Conservation (phyloP, 768 basidiomycete genomes). For the Harrya chromipes region DNA sequence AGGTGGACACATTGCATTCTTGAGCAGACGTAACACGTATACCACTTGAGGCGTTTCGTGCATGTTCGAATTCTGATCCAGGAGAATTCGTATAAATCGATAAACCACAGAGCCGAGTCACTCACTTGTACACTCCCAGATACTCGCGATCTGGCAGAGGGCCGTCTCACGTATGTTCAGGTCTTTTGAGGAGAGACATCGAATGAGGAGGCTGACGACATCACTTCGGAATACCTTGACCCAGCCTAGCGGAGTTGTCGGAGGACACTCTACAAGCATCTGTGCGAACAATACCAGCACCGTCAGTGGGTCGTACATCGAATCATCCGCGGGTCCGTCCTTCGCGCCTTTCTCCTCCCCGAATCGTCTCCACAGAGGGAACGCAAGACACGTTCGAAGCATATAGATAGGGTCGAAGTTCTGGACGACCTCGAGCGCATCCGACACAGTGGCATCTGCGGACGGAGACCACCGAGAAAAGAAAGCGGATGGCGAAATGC, state of each 20-base stretch:
- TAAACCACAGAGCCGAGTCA: background rate
- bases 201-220: conserved; percentile 66
- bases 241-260: conserved; percentile 66
- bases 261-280: conserved; percentile 57
- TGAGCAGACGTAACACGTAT: conserved; percentile 55
- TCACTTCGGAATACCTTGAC: conserved; percentile 85
- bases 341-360: conserved; percentile 33
- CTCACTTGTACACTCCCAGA: conserved; percentile 68
- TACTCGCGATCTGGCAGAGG: conserved; percentile 53
- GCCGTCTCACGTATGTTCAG: conserved; percentile 57
- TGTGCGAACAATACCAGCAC: conserved; percentile 63
- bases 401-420: conserved; percentile 66
- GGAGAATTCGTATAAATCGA: background rate
- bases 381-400: conserved; percentile 67
- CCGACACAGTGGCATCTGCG: conserved; percentile 39
- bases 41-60: conserved; percentile 75
- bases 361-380: conserved; percentile 62
- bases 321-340: conserved; percentile 31
- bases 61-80: conserved; percentile 54
- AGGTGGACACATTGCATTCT: conserved; percentile 12
- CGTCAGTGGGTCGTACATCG: conserved; percentile 80
- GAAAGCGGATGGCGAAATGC: conserved; percentile 59
- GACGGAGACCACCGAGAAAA: conserved; percentile 64
- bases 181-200: conserved; percentile 68
- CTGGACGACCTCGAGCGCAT: conserved; percentile 62